phyloP scores from a whole-genome alignment of 495 filamentous ascomycete species.

The Xylaria telfairii region DNA sequence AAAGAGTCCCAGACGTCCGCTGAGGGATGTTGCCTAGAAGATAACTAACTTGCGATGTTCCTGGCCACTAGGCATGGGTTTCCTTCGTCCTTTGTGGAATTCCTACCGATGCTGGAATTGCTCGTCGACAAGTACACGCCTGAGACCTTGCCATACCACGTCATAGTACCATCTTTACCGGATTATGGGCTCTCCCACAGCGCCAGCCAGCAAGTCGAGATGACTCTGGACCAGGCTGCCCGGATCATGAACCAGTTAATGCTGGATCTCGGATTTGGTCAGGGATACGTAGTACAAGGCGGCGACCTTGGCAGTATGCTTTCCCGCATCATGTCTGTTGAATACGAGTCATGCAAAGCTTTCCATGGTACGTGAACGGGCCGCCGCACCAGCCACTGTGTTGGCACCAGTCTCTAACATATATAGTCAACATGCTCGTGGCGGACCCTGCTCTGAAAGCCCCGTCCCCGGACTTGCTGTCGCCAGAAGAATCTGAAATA shows the following conservation, averaged over 20 bases:
- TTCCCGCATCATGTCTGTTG: constrained; percentile 36
- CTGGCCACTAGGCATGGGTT: constrained; percentile 36
- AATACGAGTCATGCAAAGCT: constrained; percentile 47
- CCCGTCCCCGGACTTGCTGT: constrained; percentile 27
- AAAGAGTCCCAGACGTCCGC: not conserved
- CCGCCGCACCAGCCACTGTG: not conserved
- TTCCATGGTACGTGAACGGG: constrained; percentile 43
- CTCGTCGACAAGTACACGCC: constrained; percentile 60
- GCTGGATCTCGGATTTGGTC: constrained; percentile 62
- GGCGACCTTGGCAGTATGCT: constrained; percentile 69
- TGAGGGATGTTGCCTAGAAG: not conserved
- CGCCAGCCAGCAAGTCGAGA: constrained; percentile 57
- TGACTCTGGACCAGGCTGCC: constrained; percentile 48
- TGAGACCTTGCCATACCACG: constrained; percentile 64
- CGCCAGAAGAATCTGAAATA: constrained; percentile 23
- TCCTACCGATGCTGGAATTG: constrained; percentile 48
- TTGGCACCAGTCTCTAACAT: constrained; percentile 12
- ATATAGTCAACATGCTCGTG: constrained; percentile 40
- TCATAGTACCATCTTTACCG: constrained; percentile 69
- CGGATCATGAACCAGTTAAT: constrained; percentile 64
- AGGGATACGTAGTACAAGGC: constrained; percentile 68
- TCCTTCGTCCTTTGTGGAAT: constrained; percentile 63
- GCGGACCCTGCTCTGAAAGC: constrained; percentile 24
- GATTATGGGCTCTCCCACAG: constrained; percentile 66
- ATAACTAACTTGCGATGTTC: constrained; percentile 4